These are phyloP conservation scores for Neonectria ditissima DNA, from an alignment of 2,329 filamentous ascomycete genomes.

Conservation along the genomic window DNA sequence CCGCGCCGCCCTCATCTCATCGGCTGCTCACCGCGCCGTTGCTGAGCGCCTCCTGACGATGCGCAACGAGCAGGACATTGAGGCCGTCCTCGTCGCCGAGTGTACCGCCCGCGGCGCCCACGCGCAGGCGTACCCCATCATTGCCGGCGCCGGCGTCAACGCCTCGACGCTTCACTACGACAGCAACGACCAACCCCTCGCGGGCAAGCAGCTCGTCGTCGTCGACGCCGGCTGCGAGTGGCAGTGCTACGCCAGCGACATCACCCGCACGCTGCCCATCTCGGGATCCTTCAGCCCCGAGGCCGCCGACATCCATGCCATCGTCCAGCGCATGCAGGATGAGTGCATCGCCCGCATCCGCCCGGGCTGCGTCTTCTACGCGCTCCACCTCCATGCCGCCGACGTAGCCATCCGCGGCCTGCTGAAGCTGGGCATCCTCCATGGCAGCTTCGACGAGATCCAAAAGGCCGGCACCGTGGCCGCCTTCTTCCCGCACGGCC, in stretches of 20 bases:
- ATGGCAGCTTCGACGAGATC: conserved; percentile 70
- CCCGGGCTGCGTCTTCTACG: conserved; percentile 77
- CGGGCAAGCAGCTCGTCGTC: conserved; percentile 78
- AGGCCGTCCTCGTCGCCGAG: conserved; percentile 79
- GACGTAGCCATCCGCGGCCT: conserved; percentile 79
- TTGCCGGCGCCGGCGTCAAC: conserved; percentile 86
- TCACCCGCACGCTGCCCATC: conserved; percentile 89
- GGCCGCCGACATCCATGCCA: conserved; percentile 77
- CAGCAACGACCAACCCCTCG: conserved; percentile 79
- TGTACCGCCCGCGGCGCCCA: conserved; percentile 81
- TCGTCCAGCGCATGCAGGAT: conserved; percentile 85
- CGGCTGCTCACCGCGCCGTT: conserved; percentile 79
- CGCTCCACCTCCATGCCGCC: conserved; percentile 79
- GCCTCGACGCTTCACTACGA: conserved; percentile 89
- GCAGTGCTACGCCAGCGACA: conserved; percentile 86
- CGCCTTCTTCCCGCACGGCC: conserved; percentile 75
- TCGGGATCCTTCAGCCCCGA: conserved; percentile 75
- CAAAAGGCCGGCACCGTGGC: conserved; percentile 64
- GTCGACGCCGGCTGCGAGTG: conserved; percentile 92
- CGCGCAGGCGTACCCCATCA: conserved; percentile 87
- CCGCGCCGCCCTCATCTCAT: conserved; percentile 83
- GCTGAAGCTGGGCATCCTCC: conserved; percentile 77
- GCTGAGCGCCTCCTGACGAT: conserved; percentile 72
- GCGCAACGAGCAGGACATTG: conserved; percentile 83
- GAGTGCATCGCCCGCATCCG: conserved; percentile 76